These are phyloP conservation scores for Neurospora sp. DNA, from an alignment of 495 filamentous ascomycete genomes.

Conservation along the genomic window DNA sequence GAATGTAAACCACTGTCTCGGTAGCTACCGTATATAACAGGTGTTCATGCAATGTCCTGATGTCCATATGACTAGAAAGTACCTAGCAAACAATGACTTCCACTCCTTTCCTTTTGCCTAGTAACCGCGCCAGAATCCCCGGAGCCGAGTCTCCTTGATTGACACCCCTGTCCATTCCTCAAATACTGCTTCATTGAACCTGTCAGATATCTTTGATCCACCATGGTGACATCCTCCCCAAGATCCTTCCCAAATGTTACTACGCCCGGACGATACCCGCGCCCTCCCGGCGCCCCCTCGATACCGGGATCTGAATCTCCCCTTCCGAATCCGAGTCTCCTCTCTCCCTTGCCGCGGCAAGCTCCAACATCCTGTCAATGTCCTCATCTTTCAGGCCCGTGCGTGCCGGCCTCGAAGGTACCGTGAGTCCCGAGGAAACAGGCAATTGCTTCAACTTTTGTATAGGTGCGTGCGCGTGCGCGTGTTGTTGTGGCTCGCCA, in stretches of 20 bases:
- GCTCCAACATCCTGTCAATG: constrained; percentile 38
- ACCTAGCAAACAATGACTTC: neutral
- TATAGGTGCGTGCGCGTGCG: constrained; percentile 1
- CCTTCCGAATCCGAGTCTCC: constrained; percentile 39
- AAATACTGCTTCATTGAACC: neutral
- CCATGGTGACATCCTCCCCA: neutral
- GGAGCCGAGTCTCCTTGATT: neutral
- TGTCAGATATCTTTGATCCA: neutral
- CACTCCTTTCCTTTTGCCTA: neutral
- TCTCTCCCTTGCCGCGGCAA: constrained; percentile 22
- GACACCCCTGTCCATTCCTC: neutral
- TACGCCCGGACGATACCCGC: neutral
- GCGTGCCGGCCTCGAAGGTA: constrained; percentile 21
- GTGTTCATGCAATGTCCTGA: neutral
- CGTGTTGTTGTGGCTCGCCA: neutral
- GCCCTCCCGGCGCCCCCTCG: constrained; percentile 21
- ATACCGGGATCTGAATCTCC: constrained; percentile 34
- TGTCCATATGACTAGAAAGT: neutral
- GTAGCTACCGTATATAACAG: neutral
- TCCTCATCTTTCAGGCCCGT: constrained; percentile 31
- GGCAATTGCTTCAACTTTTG: constrained; percentile 25
- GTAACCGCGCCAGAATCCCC: neutral
- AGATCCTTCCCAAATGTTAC: neutral
- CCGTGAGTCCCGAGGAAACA: constrained; percentile 28
- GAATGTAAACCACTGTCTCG: neutral